Conservation (phyloP, 2,329 filamentous ascomycete genomes). For the Cordyceps cicadae region DNA sequence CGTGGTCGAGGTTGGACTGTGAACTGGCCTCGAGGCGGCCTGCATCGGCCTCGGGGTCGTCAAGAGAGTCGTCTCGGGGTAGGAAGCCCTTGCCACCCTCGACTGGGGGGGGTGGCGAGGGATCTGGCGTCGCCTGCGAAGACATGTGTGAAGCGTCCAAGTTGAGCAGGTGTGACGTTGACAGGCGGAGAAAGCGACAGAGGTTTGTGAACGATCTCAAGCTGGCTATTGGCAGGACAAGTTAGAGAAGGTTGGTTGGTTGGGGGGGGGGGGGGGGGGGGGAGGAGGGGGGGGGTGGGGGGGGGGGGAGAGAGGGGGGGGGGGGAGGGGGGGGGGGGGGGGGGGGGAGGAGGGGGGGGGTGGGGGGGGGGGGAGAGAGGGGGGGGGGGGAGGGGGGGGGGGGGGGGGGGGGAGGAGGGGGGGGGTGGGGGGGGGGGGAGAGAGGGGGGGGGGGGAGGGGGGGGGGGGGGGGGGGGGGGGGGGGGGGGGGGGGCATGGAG, state of each 20-base stretch:
- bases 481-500: neutral
- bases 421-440: too few species aligned
- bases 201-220: neutral
- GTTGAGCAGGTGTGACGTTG: neutral
- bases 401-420: too few species aligned
- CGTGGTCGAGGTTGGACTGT: conserved; percentile 32
- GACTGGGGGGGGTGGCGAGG: conserved; percentile 22
- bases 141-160: conserved; percentile 20
- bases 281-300: too few species aligned
- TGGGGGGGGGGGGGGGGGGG: too few species aligned
- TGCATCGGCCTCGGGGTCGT: conserved; percentile 26
- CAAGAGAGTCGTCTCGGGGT: conserved; percentile 13
- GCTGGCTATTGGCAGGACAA: neutral
- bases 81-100: neutral
- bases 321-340: too few species aligned
- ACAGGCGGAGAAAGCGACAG: neutral
- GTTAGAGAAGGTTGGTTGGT: too few species aligned
- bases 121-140: conserved; percentile 24
- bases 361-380: too few species aligned
- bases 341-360: too few species aligned
- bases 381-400: too few species aligned
- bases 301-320: too few species aligned
- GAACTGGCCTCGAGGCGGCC: conserved; percentile 21
- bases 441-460: too few species aligned
- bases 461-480: too few species aligned